A percentile compares a stretch with the other conserved stretches of the same genome.
These are phyloP conservation scores for Ustilago trichophora DNA, from an alignment of 1,284 basidiomycete species.

Conservation along the genomic window DNA sequence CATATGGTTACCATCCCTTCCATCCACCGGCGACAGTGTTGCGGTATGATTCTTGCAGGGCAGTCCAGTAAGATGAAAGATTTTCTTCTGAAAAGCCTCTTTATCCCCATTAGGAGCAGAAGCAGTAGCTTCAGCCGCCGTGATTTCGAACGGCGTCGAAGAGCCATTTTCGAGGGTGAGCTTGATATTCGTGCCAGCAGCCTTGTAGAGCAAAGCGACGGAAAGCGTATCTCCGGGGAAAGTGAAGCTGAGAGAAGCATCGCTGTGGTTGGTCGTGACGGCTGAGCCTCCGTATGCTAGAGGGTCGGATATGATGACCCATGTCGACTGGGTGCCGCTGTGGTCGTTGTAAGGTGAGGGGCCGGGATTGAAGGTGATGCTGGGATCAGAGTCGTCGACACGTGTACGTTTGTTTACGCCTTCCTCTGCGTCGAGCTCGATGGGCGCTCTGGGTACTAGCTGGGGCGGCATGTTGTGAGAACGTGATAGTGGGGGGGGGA, in stretches of 20 bases:
- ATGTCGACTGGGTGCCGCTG: background rate
- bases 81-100: conserved; percentile 18
- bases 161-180: conserved; percentile 18
- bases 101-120: conserved; percentile 5
- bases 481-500: background rate
- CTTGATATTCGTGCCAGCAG: conserved; percentile 1
- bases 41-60: conserved; percentile 26
- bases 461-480: background rate
- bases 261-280: background rate
- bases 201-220: conserved; percentile 19
- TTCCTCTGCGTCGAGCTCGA: conserved; percentile 1
- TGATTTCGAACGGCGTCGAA: conserved; percentile 4
- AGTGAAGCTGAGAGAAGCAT: conserved; percentile 8
- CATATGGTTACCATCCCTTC: background rate
- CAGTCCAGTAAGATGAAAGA: conserved; percentile 5
- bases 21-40: background rate
- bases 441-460: background rate
- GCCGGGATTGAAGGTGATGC: conserved; percentile 13
- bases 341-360: conserved; percentile 7
- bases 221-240: conserved; percentile 23
- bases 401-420: conserved; percentile 4
- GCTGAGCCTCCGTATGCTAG: conserved; percentile 13
- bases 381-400: conserved; percentile 25
- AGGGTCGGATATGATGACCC: background rate
- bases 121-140: conserved; percentile 3